Base-by-base conservation (phyloP, 75 land plant genomes). In the Ceratopteris richardii region DNA sequence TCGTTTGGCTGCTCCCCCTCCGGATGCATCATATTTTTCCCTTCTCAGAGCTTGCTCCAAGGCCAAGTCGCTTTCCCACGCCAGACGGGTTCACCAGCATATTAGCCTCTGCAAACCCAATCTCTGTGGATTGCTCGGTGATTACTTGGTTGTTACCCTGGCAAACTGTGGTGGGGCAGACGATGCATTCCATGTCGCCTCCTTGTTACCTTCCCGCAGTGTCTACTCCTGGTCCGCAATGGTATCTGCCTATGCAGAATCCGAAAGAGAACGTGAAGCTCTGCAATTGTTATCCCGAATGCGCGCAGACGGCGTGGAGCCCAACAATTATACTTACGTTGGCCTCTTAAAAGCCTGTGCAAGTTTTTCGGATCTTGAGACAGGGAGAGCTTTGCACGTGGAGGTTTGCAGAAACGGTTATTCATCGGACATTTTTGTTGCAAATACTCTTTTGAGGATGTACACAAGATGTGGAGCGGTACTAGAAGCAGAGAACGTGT, bases 201-300 rank as follows among this genome's bases (percentile, higher is more conserved):
- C 30, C 24, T 72, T 68, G 22, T 40, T 36, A 33, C 44, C 40
- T 7, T 48, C 26, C 58, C 72, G 66, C 27, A 80, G 72, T 63
- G 79, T 76, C 43, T 75, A 75, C 4, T 66, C 64, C 46, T 80
- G 79, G 79, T 75, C 72, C 63, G 62, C 72, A 16, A 27, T 80
- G n/a, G 66, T 80, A 36, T 61, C 83, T 54, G 83, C 66, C 2
- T 65, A 61, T 19, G 69, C 69, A 12, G 62, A 37, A 31, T 68
- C 68, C 61, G 57, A 43, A 1, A 58, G 77, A 14, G 44, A 62
- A 28, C 40, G 28, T 47, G 24, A 61, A n/a, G 74, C 80, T 39
- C 61, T 77, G 44, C 63, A 60, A 22, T 16, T 82, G 22, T 74
- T 74, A 29, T 0, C 17, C 10, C 60, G 54, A 31, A 82, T 82